Percentiles rank a stretch among this genome's conserved stretches.
phyloP scores from a whole-genome alignment of 2,329 filamentous ascomycete genomes.

The Pseudocercospora macadamiae region DNA sequence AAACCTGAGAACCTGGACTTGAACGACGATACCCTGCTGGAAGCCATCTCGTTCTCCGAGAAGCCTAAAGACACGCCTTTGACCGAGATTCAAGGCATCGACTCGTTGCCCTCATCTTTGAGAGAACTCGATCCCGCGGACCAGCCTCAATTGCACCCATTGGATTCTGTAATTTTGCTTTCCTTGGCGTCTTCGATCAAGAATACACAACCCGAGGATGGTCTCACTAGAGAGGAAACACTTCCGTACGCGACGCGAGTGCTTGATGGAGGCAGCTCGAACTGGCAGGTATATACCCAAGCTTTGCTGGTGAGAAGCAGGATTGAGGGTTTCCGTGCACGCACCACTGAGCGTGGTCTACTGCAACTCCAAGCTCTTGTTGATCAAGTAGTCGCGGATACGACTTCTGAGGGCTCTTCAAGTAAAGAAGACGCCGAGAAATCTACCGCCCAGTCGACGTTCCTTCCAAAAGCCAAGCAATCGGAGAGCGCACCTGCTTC shows the following conservation, averaged over 20 bases:
- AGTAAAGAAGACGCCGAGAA: constrained; percentile 32
- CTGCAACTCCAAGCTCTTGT: constrained; percentile 93
- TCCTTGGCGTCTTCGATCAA: constrained; percentile 80
- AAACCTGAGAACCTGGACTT: constrained; percentile 66
- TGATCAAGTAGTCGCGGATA: constrained; percentile 92
- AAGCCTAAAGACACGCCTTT: constrained; percentile 41
- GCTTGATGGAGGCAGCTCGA: constrained; percentile 83
- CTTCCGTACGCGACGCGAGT: constrained; percentile 88
- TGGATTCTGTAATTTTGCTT: constrained; percentile 89
- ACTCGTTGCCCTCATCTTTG: constrained; percentile 63
- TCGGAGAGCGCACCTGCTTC: constrained; percentile 77
- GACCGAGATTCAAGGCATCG: constrained; percentile 48
- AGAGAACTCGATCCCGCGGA: constrained; percentile 70
- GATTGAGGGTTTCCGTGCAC: constrained; percentile 83
- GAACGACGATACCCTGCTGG: constrained; percentile 91
- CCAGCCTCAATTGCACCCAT: constrained; percentile 77
- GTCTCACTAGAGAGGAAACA: constrained; percentile 89
- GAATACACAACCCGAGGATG: constrained; percentile 82
- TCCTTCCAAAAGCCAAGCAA: constrained; percentile 75
- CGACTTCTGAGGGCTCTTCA: constrained; percentile 39
- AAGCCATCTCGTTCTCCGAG: constrained; percentile 78
- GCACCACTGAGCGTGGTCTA: constrained; percentile 86
- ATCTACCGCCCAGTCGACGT: constrained; percentile 64
- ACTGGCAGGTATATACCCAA: constrained; percentile 98
- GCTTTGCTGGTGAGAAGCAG: constrained; percentile 85